Evolutionary conservation across 1,139 yeast species (phyloP), one percentile per base, ranked within the genome.

Genomic region (Yamadazyma membranifaciens): DNA sequence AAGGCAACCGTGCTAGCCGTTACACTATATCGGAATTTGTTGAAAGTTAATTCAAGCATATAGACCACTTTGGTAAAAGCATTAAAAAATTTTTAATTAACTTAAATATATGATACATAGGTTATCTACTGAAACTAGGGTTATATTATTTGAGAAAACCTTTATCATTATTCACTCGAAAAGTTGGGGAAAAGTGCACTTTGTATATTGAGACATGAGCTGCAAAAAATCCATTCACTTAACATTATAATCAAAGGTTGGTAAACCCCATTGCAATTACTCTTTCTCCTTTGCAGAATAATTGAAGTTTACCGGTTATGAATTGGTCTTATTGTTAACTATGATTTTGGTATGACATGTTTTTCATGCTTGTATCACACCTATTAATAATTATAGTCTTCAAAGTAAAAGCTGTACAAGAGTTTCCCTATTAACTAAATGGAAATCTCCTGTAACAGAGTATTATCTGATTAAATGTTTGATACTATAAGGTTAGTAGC

Each of bases 1-100:
- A 78, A 80, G 83, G 82, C 83, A 75, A 78, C 83, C 82, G 84
- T 80, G 85, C 80, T 80, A 80, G 80, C 86, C 85, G 81, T 78
- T 80, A 80, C 84, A 80, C 85, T 75, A 80, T 74, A 79, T 78
- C 84, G 84, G 83, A 78, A 9, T 12, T 15, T n/a, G 11, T n/a
- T 32, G 34, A 6, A 28, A 6, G 14, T n/a, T 12, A 28, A 11
- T 11, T 9, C 13, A 13, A 22, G 15, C n/a, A 31, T 31, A 22
- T 14, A 7, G 12, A 9, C 10, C 9, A 13, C 10, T 33, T 33
- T 33, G 17, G 35, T 28, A 33, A 14, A 20, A 6, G 28, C 27
- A 16, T 11, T 14, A 6, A 14, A 31, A 31, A 13, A 6, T 16
- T 10, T 15, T 27, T 37, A 32, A 16, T n/a, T n/a, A n/a, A n/a